Evolutionary conservation across 1,284 basidiomycete species (phyloP).

Genomic region (Athelia sp.): DNA sequence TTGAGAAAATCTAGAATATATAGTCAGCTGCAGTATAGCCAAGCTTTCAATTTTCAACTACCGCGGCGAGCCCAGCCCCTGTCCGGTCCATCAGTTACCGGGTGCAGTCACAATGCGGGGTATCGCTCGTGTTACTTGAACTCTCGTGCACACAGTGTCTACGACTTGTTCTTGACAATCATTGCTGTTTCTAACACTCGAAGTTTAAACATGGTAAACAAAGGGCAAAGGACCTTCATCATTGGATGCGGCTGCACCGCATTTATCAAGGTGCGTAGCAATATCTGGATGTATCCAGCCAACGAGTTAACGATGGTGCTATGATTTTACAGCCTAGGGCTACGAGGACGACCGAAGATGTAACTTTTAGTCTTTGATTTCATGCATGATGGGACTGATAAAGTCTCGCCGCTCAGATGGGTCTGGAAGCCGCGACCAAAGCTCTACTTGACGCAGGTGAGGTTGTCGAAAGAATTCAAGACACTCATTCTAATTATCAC

Average conservation of each 20-base stretch:
- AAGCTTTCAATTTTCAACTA: too few species aligned
- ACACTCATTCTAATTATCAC: too few species aligned
- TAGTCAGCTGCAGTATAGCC: too few species aligned
- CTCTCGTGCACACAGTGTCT: conserved; percentile 4
- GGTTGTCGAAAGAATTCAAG: conserved; percentile 7
- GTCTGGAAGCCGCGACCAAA: conserved; percentile 80
- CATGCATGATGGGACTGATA: background rate
- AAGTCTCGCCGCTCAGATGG: conserved; percentile 45
- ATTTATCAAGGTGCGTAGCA: conserved; percentile 62
- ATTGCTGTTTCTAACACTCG: too few species aligned
- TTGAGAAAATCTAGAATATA: too few species aligned
- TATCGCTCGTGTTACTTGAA: too few species aligned
- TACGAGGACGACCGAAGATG: conserved; percentile 61
- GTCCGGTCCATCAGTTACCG: too few species aligned
- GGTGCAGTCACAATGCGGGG: too few species aligned
- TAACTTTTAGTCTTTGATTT: conserved; percentile 23
- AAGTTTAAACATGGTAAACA: conserved; percentile 3
- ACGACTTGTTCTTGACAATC: too few species aligned
- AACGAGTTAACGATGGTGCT: conserved; percentile 1
- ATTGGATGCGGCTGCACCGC: conserved; percentile 78
- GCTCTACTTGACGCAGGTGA: conserved; percentile 79
- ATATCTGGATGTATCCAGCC: background rate
- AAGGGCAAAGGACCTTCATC: conserved; percentile 57
- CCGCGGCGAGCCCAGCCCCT: too few species aligned
- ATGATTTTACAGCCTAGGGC: conserved; percentile 49